These are phyloP conservation scores for Emericellopsis atlantica DNA, from an alignment of 2,329 filamentous ascomycete genomes.

Conservation along the genomic window DNA sequence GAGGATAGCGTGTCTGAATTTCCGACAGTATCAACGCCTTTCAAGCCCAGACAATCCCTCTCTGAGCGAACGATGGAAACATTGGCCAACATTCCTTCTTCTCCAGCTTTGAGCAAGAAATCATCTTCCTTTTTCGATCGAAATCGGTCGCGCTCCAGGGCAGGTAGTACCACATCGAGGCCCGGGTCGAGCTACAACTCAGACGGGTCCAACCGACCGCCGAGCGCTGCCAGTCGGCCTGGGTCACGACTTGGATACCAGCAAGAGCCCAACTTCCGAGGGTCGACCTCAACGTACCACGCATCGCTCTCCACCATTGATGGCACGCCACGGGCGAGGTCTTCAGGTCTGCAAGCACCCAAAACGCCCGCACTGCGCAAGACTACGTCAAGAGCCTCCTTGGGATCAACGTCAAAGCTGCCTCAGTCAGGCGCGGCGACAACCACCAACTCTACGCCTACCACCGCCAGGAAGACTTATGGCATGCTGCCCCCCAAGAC, in stretches of 20 bases:
- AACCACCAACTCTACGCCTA: slow-evolving; percentile 18
- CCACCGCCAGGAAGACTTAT: slow-evolving; percentile 21
- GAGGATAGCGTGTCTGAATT: slow-evolving; percentile 1
- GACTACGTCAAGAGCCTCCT: slow-evolving; percentile 9
- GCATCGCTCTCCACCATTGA: slow-evolving; percentile 27
- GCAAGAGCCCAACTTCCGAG: slow-evolving; percentile 29
- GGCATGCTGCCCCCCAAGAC: slow-evolving; percentile 19
- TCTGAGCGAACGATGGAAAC: slow-evolving; percentile 82
- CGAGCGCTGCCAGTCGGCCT: slow-evolving; percentile 38
- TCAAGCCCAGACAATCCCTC: slow-evolving; percentile 42
- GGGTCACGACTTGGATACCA: slow-evolving; percentile 39
- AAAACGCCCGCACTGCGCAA: slow-evolving; percentile 13
- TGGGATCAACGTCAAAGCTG: slow-evolving; percentile 9
- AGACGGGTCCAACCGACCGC: slow-evolving; percentile 39
- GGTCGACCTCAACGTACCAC: slow-evolving; percentile 29
- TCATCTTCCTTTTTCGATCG: slow-evolving; percentile 57
- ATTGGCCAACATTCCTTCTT: slow-evolving; percentile 63
- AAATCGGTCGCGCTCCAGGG: slow-evolving; percentile 40
- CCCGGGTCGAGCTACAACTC: slow-evolving; percentile 48
- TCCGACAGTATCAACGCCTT: slow-evolving; percentile 3
- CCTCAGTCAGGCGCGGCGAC: slow-evolving; percentile 8
- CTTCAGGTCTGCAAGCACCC: slow-evolving; percentile 7
- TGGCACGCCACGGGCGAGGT: slow-evolving; percentile 26
- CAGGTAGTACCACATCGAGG: slow-evolving; percentile 30
- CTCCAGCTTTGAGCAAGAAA: slow-evolving; percentile 55